A percentile compares a stretch with the other conserved stretches of the same genome.
phyloP scores from a whole-genome alignment of 2,329 filamentous ascomycete genomes.

The Pseudopyricularia cyperi region DNA sequence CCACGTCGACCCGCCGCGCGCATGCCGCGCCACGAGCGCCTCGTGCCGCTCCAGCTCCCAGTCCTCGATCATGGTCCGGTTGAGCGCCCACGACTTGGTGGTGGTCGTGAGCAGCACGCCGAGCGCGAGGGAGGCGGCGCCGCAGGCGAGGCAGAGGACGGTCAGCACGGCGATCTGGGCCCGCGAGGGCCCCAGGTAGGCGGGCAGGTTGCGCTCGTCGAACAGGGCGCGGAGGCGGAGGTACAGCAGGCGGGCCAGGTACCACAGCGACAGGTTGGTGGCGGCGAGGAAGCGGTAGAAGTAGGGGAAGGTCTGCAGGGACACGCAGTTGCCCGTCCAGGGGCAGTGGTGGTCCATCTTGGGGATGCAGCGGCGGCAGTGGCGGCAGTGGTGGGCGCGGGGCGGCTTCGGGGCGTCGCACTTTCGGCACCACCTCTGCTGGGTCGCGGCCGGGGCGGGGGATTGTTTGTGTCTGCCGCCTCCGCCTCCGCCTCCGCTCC shows the following conservation, averaged over 20 bases:
- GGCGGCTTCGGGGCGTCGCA: conserved; percentile 64
- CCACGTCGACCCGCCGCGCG: conserved; percentile 21
- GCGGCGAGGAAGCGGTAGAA: conserved; percentile 69
- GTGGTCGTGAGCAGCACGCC: conserved; percentile 52
- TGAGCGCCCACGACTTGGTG: conserved; percentile 47
- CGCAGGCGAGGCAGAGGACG: conserved; percentile 42
- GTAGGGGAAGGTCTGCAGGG: conserved; percentile 68
- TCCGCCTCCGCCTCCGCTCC: background rate
- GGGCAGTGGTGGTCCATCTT: conserved; percentile 84
- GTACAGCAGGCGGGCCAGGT: conserved; percentile 47
- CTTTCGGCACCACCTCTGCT: conserved; percentile 56
- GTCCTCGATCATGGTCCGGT: conserved; percentile 69
- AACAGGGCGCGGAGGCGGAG: conserved; percentile 48
- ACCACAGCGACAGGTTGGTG: conserved; percentile 51
- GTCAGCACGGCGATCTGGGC: conserved; percentile 48
- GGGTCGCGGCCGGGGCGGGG: conserved; percentile 12
- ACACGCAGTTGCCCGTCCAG: conserved; percentile 76
- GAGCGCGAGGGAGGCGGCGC: conserved; percentile 47
- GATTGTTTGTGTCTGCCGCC: background rate
- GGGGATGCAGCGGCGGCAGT: conserved; percentile 60
- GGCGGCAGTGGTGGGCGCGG: conserved; percentile 69
- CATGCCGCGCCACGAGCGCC: conserved; percentile 34
- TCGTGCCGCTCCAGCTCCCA: conserved; percentile 61
- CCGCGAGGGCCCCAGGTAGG: conserved; percentile 58
- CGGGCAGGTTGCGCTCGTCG: conserved; percentile 51